These are phyloP conservation scores for Physcia stellaris DNA, from an alignment of 495 filamentous ascomycete species.

Conservation along the genomic window DNA sequence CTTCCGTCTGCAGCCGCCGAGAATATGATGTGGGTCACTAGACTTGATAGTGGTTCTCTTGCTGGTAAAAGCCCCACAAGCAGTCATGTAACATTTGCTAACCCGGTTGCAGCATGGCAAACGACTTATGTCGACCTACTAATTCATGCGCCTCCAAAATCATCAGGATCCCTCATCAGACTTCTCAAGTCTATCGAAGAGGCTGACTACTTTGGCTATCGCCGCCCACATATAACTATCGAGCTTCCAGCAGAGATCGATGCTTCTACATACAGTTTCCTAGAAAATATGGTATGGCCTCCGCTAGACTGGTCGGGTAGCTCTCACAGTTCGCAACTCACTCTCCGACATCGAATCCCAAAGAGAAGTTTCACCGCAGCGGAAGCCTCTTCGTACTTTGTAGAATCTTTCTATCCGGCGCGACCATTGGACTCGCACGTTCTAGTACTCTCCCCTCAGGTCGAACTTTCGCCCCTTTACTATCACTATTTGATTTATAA, in stretches of 20 bases:
- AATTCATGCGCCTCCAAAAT: conserved; percentile 53
- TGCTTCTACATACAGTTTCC: conserved; percentile 39
- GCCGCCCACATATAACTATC: conserved; percentile 57
- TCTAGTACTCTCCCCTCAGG: conserved; percentile 62
- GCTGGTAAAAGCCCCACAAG: no score
- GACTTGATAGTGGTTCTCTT: conserved; percentile 58
- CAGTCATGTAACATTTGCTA: no score
- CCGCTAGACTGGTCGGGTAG: conserved; percentile 27
- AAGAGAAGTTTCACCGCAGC: conserved; percentile 37
- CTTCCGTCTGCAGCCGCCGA: conserved; percentile 45
- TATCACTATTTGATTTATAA: conserved; percentile 71
- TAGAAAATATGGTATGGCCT: conserved; percentile 52
- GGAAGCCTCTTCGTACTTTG: conserved; percentile 52
- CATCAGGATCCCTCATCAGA: conserved; percentile 57
- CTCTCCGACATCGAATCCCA: conserved; percentile 57
- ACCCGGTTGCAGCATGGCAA: conserved; percentile 56
- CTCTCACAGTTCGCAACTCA: conserved; percentile 31
- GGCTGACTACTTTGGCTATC: conserved; percentile 57
- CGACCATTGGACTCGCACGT: conserved; percentile 50
- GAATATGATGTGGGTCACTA: conserved; percentile 60
- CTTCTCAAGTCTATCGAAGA: conserved; percentile 56
- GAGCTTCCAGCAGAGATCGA: conserved; percentile 63
- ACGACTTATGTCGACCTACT: conserved; percentile 59
- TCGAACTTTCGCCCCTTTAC: conserved; percentile 58
- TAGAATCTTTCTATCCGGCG: conserved; percentile 72